Conservation (phyloP, 495 filamentous ascomycete species). For the Lasiosphaeris hirsuta region DNA sequence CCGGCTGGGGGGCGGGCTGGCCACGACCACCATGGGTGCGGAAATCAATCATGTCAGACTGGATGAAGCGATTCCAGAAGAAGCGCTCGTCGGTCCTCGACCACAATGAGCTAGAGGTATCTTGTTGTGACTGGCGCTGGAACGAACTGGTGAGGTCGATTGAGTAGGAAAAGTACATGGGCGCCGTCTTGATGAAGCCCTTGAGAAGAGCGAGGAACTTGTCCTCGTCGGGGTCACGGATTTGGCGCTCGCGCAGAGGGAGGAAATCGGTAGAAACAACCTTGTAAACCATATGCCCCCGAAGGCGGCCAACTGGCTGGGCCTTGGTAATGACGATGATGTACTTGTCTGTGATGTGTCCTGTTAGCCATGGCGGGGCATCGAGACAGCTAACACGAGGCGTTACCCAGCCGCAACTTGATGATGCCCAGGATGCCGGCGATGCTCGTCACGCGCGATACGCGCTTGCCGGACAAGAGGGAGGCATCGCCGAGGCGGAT, state of each 20-base stretch:
- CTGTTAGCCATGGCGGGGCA: slow-evolving; percentile 13
- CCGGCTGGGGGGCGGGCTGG: slow-evolving; percentile 65
- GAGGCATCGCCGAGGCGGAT: slow-evolving; percentile 76
- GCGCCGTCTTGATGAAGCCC: slow-evolving; percentile 70
- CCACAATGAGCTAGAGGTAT: slow-evolving; percentile 74
- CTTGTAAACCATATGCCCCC: slow-evolving; percentile 92
- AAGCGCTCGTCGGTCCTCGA: slow-evolving; percentile 92
- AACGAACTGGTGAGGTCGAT: slow-evolving; percentile 92
- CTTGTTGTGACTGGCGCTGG: slow-evolving; percentile 78
- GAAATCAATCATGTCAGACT: slow-evolving; percentile 87
- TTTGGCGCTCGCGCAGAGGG: slow-evolving; percentile 83
- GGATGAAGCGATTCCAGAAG: slow-evolving; percentile 96
- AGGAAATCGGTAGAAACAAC: slow-evolving; percentile 88
- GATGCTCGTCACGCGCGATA: slow-evolving; percentile 72
- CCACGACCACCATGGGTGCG: slow-evolving; percentile 50
- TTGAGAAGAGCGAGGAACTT: slow-evolving; percentile 77
- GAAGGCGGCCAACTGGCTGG: slow-evolving; percentile 81
- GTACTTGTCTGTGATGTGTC: slow-evolving; percentile 72
- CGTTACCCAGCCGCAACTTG: slow-evolving; percentile 78
- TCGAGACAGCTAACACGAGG: not conserved
- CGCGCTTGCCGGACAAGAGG: slow-evolving; percentile 70
- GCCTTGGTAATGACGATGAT: slow-evolving; percentile 94
- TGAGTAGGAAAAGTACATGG: slow-evolving; percentile 98
- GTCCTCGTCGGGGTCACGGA: slow-evolving; percentile 92
- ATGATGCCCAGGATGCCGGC: slow-evolving; percentile 92